phyloP scores from a whole-genome alignment of 768 basidiomycete species.

The Calvatia gigantea region DNA sequence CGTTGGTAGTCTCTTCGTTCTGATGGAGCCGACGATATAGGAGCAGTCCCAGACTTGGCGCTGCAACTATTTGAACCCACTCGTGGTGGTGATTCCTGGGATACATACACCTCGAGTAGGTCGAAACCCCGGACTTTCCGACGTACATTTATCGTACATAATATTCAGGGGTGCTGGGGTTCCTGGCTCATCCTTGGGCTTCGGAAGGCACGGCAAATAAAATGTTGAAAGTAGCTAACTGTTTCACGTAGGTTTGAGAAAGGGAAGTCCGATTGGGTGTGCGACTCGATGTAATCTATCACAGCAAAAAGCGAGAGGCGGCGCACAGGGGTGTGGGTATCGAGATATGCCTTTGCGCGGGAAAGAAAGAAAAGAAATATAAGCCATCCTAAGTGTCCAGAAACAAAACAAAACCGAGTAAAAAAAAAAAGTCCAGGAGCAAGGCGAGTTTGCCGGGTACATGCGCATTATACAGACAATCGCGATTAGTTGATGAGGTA shows the following conservation, averaged over 20 bases:
- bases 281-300: slow-evolving; percentile 10
- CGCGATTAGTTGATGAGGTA: background rate
- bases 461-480: background rate
- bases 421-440: slow-evolving; percentile 1
- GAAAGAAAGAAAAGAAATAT: background rate
- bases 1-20: too few relatives aligned
- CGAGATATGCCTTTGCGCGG: background rate
- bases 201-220: too few relatives aligned
- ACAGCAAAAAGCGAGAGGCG: background rate
- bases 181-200: too few relatives aligned
- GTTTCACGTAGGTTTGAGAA: background rate
- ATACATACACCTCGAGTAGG: too few relatives aligned
- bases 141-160: too few relatives aligned
- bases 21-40: too few relatives aligned
- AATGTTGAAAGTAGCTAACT: too few relatives aligned
- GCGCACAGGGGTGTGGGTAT: slow-evolving; percentile 4
- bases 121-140: too few relatives aligned
- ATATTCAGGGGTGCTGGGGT: too few relatives aligned
- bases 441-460: background rate
- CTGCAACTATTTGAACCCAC: too few relatives aligned
- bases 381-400: background rate
- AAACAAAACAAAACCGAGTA: background rate
- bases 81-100: too few relatives aligned
- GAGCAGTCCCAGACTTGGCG: too few relatives aligned
- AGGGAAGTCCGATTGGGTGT: slow-evolving; percentile 8